Percentiles rank a stretch among this genome's conserved stretches.
These are phyloP conservation scores for Claviceps sp. DNA, from an alignment of 2,329 filamentous ascomycete species.

Conservation along the genomic window DNA sequence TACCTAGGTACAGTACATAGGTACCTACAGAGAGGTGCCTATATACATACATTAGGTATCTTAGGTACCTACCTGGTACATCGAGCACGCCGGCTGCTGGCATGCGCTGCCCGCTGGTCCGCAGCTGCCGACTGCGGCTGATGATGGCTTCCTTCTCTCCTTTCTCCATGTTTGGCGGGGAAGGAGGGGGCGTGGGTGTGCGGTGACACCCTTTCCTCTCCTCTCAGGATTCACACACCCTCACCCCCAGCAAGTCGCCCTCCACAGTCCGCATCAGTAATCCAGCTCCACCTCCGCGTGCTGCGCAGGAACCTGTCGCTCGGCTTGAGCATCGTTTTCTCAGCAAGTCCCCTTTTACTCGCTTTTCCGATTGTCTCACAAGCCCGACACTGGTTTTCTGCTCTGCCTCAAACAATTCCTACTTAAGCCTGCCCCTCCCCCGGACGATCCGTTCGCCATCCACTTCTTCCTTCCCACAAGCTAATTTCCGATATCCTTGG, in stretches of 20 bases:
- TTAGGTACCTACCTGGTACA: too few relatives aligned
- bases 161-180: not conserved
- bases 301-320: constrained; percentile 9
- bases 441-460: not conserved
- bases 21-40: too few relatives aligned
- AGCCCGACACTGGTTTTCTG: not conserved
- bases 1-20: not conserved
- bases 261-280: not conserved
- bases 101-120: not conserved
- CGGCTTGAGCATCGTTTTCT: constrained; percentile 4
- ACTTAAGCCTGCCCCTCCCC: constrained; percentile 4
- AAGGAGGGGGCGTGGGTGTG: not conserved
- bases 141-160: not conserved
- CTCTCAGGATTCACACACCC: not conserved
- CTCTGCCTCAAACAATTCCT: constrained; percentile 2
- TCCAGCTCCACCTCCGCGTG: not conserved
- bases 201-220: not conserved
- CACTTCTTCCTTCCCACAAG: not conserved
- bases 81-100: not conserved
- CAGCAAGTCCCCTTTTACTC: constrained; percentile 1
- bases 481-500: not conserved
- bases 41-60: too few relatives aligned
- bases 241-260: constrained; percentile 1
- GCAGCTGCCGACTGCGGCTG: not conserved
- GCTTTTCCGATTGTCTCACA: constrained; percentile 5